phyloP scores from a whole-genome alignment of 2,329 filamentous ascomycete species.

The Exserohilum rostratum region DNA sequence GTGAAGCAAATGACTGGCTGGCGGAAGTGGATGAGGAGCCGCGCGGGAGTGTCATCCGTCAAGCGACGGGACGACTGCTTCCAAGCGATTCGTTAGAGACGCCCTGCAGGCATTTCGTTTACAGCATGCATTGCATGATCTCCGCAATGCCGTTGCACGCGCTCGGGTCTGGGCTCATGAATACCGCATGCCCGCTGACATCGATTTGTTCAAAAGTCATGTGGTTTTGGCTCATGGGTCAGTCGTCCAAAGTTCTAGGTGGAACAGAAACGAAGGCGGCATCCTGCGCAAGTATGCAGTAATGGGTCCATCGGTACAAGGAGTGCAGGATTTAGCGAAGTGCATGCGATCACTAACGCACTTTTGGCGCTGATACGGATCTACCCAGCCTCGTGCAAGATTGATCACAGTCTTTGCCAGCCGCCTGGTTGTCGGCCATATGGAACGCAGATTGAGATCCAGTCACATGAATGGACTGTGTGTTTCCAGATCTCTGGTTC shows the following conservation, averaged over 20 bases:
- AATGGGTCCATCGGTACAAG: neutral
- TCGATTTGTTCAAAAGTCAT: neutral
- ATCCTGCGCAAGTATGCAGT: conserved; percentile 1
- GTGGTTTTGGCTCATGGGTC: neutral
- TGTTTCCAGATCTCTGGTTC: neutral
- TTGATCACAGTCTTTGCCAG: conserved; percentile 1
- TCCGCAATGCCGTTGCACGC: neutral
- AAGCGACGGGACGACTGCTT: neutral
- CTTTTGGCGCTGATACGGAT: neutral
- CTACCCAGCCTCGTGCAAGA: conserved; percentile 3
- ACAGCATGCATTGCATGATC: conserved; percentile 1
- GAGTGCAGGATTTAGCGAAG: neutral
- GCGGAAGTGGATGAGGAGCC: neutral
- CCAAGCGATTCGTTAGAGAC: neutral
- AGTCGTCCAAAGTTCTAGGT: neutral
- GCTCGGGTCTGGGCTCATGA: neutral
- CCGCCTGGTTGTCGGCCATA: conserved; percentile 6
- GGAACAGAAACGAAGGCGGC: neutral
- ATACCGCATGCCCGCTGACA: neutral
- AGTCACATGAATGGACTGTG: neutral
- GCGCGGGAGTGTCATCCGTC: neutral
- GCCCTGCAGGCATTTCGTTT: neutral
- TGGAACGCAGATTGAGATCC: conserved; percentile 2
- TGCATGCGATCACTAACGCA: neutral
- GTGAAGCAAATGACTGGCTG: neutral